Evolutionary conservation across 1,284 basidiomycete genomes (phyloP), one percentile per base, ranked within the genome.

Genomic region (Leccinum pseudoinsigne): DNA sequence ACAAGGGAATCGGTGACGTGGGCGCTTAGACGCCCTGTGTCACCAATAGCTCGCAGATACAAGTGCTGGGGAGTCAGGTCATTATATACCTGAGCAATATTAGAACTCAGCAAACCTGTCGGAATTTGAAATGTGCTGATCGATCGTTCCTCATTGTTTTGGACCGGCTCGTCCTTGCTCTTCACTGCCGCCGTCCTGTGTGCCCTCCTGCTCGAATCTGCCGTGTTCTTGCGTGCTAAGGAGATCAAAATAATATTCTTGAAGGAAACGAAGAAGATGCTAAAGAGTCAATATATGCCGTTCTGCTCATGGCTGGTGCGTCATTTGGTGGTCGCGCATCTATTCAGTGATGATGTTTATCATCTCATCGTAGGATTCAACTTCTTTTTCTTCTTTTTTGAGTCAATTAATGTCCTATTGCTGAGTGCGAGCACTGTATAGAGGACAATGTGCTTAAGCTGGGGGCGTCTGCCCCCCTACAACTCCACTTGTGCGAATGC

Each of bases 231-330:
- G 59, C 80, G 82, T 58, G 89, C 86, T 6, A 85, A 84, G 74
- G 82, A 74, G 12, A 36, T 5, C 1, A 36, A 36, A 2, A 12
- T 4, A 23, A 23, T 23, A 23, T 98, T 97, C 81, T 42, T 94
- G 14, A 79, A 76, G 60, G 93, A 96, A 75, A 85, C 82, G 62
- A 75, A 82, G 76, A 74, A 77, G 60, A 97, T 98, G 90, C 79
- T 98, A 64, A 93, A 88, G 79, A 79, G 76, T 0, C 93, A 98
- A 87, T 97, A 66, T 98, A 96, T 74, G 92, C 91, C 7, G 78
- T 92, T 12, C 71, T 93, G 45, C 80, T 93, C 57, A 92, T 92
- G 89, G 86, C 88, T 9, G 90, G 90, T 89, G 64, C 12, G 87
- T 63, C 75, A 2, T 58, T 58, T 55, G 28, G 26, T 26, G 21